Evolutionary conservation across 2,329 filamentous ascomycete species (phyloP), one percentile per base, ranked within the genome.

Genomic region (Falciphora oryzae): DNA sequence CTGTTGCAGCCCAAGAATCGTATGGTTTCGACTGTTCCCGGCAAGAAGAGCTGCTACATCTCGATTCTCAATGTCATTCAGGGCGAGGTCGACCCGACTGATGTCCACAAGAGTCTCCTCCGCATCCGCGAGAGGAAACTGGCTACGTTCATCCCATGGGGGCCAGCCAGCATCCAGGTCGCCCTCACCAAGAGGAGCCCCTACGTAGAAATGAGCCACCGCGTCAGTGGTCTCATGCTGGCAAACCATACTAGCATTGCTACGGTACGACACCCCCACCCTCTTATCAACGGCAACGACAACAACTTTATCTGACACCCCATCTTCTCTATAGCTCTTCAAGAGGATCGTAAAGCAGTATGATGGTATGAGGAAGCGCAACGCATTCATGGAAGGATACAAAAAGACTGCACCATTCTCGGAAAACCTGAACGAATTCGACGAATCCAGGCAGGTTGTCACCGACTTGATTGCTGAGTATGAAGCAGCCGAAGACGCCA

Each of bases 21-120:
- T 75, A 99, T 99, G 95, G 95, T 99, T 59, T 97, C 93, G 29
- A 97, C 95, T 28, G 90, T 93, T 65, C 93, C 94, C 1, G 91
- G 90, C 72, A 98, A 98, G 81, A 96, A 92, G 80, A 97, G 93
- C 79, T 99, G 95, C 81, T 99, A 99, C 80, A 98, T 99, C 73
- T 97, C 93, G 61, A 98, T 99, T 70, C 83, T 99, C 68, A 98
- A 99, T 77, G 97, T 99, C 72, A 99, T 99, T 71, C 95, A 98
- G 81, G 95, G 95, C 72, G 95, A 99, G 76, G 95, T 96, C 56
- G 96, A 99, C 74, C 94, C 95, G 11, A 98, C 94, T 3, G 96
- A 99, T 77, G 92, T 99, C 65, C 95, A 99, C 82, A 99, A 99
- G 85, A 98, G 94, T 69, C 82, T 99, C 65, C 86, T 99, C 65